Conservation (phyloP, 208 protist genomes). For the Herpetomonas tarakana region DNA sequence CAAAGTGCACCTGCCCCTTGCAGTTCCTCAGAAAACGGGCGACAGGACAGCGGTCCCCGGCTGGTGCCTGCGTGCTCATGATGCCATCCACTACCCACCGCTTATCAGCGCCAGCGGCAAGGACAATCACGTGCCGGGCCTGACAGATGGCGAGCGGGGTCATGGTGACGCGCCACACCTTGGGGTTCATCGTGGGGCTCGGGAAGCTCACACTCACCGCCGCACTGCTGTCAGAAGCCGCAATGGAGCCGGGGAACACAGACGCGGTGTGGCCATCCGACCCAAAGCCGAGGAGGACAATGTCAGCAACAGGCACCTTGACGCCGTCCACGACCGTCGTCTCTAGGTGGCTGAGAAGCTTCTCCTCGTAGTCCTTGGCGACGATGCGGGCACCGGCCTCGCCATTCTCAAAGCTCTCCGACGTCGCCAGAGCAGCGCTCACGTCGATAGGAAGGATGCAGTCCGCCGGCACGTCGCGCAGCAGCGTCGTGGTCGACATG, state of each 20-base stretch:
- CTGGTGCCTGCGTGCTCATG: constrained; percentile 14
- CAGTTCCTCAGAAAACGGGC: constrained; percentile 67
- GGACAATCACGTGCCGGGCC: constrained; percentile 66
- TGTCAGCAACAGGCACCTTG: constrained; percentile 49
- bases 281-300: constrained; percentile 80
- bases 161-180: constrained; percentile 79
- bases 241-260: constrained; percentile 70
- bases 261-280: constrained; percentile 82
- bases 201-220: constrained; percentile 56
- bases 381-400: constrained; percentile 31
- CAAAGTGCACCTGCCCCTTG: constrained; percentile 53
- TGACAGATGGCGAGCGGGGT: constrained; percentile 58
- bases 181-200: constrained; percentile 70
- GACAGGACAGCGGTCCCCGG: constrained; percentile 22
- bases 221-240: constrained; percentile 25
- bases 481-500: constrained; percentile 52
- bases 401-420: constrained; percentile 21
- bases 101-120: constrained; percentile 65
- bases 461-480: constrained; percentile 45
- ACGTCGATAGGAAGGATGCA: constrained; percentile 42
- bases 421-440: constrained; percentile 21
- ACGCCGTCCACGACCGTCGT: constrained; percentile 9
- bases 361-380: constrained; percentile 33
- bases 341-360: constrained; percentile 18
- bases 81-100: constrained; percentile 69